Conservation (phyloP, 2,329 filamentous ascomycete genomes). For the Nakataea oryzae region DNA sequence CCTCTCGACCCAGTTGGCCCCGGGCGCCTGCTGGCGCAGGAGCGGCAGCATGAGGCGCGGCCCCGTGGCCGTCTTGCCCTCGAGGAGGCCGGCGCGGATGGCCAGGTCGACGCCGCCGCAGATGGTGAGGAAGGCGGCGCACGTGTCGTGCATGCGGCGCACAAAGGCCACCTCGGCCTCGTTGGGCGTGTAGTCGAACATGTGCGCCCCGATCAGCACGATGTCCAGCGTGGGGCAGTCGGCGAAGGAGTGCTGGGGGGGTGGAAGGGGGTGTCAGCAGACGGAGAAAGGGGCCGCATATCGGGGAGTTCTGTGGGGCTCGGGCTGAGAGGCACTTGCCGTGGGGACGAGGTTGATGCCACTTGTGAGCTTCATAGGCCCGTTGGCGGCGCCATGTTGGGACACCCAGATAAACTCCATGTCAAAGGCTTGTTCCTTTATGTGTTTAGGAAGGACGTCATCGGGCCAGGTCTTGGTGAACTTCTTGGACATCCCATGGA, state of each 20-base stretch:
- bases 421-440: slow-evolving; percentile 14
- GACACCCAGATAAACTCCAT: slow-evolving; percentile 24
- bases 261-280: no score
- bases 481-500: background rate
- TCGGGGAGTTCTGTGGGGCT: no score
- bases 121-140: slow-evolving; percentile 26
- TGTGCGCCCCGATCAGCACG: slow-evolving; percentile 26
- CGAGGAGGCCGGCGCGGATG: slow-evolving; percentile 22
- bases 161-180: slow-evolving; percentile 23
- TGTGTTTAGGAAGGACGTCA: slow-evolving; percentile 1
- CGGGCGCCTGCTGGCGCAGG: slow-evolving; percentile 16
- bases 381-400: slow-evolving; percentile 11
- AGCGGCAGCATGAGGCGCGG: slow-evolving; percentile 18
- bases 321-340: slow-evolving; percentile 10
- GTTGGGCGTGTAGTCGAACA: slow-evolving; percentile 16
- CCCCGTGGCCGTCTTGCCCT: slow-evolving; percentile 25
- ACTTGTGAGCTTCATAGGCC: slow-evolving; percentile 12
- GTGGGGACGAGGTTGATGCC: slow-evolving; percentile 18
- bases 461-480: slow-evolving; percentile 9
- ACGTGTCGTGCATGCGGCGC: slow-evolving; percentile 21
- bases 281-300: no score
- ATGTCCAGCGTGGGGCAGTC: slow-evolving; percentile 28
- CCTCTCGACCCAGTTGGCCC: slow-evolving; percentile 25
- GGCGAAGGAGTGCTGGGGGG: slow-evolving; percentile 20
- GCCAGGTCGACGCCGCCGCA: slow-evolving; percentile 24